Evolutionary conservation across 2,329 filamentous ascomycete genomes (phyloP).

Genomic region (Aspergillus glaucus): DNA sequence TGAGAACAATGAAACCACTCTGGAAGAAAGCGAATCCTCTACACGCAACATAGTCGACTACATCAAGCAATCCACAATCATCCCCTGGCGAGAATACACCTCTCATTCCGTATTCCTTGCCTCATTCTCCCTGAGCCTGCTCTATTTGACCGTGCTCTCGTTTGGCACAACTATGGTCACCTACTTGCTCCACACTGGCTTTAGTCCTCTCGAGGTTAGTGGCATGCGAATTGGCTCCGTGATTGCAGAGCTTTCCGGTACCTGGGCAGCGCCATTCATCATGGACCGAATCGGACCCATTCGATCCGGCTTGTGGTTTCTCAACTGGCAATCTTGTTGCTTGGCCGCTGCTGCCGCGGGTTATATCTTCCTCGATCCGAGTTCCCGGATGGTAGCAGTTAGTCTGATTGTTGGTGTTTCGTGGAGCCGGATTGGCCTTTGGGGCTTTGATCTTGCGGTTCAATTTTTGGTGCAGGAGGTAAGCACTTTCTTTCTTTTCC

Average conservation of each 20-base stretch:
- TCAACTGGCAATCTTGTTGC: slow-evolving; percentile 60
- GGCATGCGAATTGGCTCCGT: slow-evolving; percentile 43
- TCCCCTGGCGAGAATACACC: slow-evolving; percentile 23
- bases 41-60: background rate
- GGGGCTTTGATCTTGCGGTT: slow-evolving; percentile 56
- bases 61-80: background rate
- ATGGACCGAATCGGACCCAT: slow-evolving; percentile 51
- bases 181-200: slow-evolving; percentile 47
- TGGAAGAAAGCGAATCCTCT: background rate
- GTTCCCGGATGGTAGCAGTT: slow-evolving; percentile 36
- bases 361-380: slow-evolving; percentile 33
- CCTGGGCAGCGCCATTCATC: slow-evolving; percentile 46
- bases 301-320: slow-evolving; percentile 64
- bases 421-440: slow-evolving; percentile 54
- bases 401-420: slow-evolving; percentile 48
- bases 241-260: slow-evolving; percentile 49
- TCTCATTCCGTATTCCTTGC: slow-evolving; percentile 32
- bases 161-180: slow-evolving; percentile 53
- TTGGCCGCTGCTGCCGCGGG: slow-evolving; percentile 41
- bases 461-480: slow-evolving; percentile 59
- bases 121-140: slow-evolving; percentile 45
- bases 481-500: slow-evolving; percentile 2
- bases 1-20: background rate
- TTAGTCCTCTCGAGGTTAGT: slow-evolving; percentile 44
- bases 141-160: slow-evolving; percentile 52